A percentile compares a stretch with the other conserved stretches of the same genome.
Conservation (phyloP, 1,284 basidiomycete genomes). For the Rhodotorula sp. region DNA sequence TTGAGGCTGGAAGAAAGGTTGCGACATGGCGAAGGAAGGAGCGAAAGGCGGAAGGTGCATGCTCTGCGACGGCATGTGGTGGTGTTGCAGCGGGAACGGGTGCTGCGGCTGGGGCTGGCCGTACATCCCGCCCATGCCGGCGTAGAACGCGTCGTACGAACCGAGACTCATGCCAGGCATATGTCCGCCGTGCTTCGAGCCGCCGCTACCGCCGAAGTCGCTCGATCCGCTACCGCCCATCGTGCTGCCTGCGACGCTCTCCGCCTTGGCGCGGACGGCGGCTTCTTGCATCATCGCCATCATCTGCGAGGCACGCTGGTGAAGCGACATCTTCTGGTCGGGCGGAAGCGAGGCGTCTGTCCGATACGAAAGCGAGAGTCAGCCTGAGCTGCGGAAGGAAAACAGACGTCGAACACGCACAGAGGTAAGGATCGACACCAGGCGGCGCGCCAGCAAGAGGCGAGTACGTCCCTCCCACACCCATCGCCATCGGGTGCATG, state of each 20-base stretch:
- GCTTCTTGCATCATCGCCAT: constrained; percentile 40
- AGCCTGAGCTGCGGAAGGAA: not conserved
- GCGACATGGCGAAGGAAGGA: constrained; percentile 29
- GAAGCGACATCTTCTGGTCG: constrained; percentile 40
- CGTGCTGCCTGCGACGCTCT: constrained; percentile 22
- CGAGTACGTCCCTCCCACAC: constrained; percentile 32
- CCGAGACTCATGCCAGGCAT: constrained; percentile 27
- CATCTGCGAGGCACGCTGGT: constrained; percentile 39
- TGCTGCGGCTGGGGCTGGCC: constrained; percentile 7
- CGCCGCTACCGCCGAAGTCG: constrained; percentile 12
- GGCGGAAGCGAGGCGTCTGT: constrained; percentile 37
- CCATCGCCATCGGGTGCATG: constrained; percentile 11
- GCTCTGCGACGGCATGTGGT: not conserved
- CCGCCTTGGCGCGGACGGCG: constrained; percentile 31
- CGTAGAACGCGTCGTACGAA: constrained; percentile 9
- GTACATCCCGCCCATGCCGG: constrained; percentile 2
- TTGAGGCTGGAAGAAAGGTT: constrained; percentile 28
- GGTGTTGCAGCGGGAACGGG: not conserved
- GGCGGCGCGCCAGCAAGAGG: constrained; percentile 33
- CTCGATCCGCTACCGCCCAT: constrained; percentile 3
- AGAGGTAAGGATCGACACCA: constrained; percentile 38
- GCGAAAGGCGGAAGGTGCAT: constrained; percentile 33
- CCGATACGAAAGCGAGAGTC: not conserved
- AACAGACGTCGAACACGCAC: constrained; percentile 12
- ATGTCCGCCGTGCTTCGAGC: constrained; percentile 10